These are phyloP conservation scores for Aureoboletus auriporus DNA, from an alignment of 768 basidiomycete species.

Conservation along the genomic window DNA sequence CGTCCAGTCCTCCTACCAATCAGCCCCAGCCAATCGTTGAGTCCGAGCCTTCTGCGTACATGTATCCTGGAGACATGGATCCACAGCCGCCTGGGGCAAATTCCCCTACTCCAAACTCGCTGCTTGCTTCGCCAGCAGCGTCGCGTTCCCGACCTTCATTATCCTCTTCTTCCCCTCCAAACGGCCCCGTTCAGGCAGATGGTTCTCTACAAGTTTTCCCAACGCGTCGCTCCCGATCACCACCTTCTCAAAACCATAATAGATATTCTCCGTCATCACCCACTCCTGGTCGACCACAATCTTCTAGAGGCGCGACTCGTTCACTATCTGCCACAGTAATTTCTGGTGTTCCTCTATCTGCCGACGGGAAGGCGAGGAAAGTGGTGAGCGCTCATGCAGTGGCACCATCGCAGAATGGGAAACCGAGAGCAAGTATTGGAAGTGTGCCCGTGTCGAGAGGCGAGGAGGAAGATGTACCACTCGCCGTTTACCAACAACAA, in stretches of 20 bases:
- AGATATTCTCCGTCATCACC: slow-evolving; percentile 34
- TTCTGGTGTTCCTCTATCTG: slow-evolving; percentile 32
- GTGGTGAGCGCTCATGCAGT: slow-evolving; percentile 63
- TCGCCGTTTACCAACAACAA: slow-evolving; percentile 79
- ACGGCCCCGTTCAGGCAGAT: slow-evolving; percentile 15
- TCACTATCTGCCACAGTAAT: slow-evolving; percentile 68
- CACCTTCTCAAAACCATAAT: slow-evolving; percentile 41
- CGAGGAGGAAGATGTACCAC: slow-evolving; percentile 78
- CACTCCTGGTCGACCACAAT: slow-evolving; percentile 17
- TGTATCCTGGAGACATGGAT: slow-evolving; percentile 28
- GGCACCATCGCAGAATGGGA: slow-evolving; percentile 31
- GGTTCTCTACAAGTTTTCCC: slow-evolving; percentile 26
- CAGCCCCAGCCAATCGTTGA: slow-evolving; percentile 27
- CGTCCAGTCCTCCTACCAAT: slow-evolving; percentile 23
- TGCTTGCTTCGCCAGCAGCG: slow-evolving; percentile 21
- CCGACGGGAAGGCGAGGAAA: slow-evolving; percentile 58
- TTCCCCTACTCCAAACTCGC: slow-evolving; percentile 31
- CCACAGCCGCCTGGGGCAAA: slow-evolving; percentile 56
- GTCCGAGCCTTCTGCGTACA: slow-evolving; percentile 26
- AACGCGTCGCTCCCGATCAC: slow-evolving; percentile 49
- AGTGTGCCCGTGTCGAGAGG: slow-evolving; percentile 31
- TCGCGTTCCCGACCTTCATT: slow-evolving; percentile 19
- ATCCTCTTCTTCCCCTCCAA: slow-evolving; percentile 30
- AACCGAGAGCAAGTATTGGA: slow-evolving; percentile 37
- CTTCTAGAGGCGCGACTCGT: slow-evolving; percentile 49